Percentiles rank a stretch among this genome's conserved stretches.
These are phyloP conservation scores for Pichia deserticola DNA, from an alignment of 805 yeast species.

Conservation along the genomic window DNA sequence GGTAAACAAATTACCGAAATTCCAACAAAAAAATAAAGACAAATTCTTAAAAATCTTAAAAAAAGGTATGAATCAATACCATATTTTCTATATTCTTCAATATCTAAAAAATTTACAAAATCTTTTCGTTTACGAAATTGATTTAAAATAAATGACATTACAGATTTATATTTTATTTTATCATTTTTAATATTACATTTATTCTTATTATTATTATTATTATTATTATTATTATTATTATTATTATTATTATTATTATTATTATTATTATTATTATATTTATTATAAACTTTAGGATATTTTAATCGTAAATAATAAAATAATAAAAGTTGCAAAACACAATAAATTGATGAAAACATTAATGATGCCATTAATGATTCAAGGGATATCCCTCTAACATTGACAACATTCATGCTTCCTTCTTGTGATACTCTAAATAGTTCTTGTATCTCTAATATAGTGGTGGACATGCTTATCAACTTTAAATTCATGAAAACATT, in stretches of 20 bases:
- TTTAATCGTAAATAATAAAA: constrained; percentile 33
- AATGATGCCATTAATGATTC: constrained; percentile 50
- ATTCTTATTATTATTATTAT: constrained; percentile 23
- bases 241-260: constrained; percentile 23
- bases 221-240: not conserved
- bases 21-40: constrained; percentile 43
- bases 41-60: constrained; percentile 48
- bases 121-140: constrained; percentile 13
- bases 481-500: not conserved
- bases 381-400: constrained; percentile 42
- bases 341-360: constrained; percentile 44
- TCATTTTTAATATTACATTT: no score
- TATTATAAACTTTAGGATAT: constrained; percentile 44
- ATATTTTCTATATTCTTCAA: constrained; percentile 37
- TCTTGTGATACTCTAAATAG: constrained; percentile 2
- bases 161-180: not conserved
- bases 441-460: not conserved
- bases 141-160: not conserved
- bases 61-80: constrained; percentile 77
- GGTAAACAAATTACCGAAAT: constrained; percentile 51
- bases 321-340: constrained; percentile 41
- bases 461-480: not conserved
- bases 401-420: constrained; percentile 3
- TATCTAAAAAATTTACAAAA: constrained; percentile 17
- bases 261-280: constrained; percentile 30